Percentiles rank a stretch among this genome's conserved stretches.
These are phyloP conservation scores for Apophysomyces sp. DNA, from an alignment of 371 early-diverging fungal species.

Conservation along the genomic window DNA sequence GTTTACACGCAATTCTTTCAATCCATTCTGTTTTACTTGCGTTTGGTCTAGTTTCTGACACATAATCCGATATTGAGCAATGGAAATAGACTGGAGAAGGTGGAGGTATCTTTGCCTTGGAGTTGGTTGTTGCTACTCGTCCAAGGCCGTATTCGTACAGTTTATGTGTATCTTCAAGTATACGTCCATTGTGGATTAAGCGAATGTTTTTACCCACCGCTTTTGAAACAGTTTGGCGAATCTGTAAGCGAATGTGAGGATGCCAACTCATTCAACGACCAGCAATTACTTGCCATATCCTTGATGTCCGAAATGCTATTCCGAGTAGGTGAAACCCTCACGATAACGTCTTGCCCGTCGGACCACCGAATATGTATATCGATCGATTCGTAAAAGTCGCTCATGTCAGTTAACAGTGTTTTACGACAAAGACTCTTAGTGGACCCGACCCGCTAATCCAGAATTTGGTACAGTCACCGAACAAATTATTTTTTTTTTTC, in stretches of 20 bases:
- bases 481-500: too few relatives aligned
- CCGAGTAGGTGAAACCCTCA: conserved; percentile 11
- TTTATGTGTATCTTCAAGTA: conserved; percentile 19
- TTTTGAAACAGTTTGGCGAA: conserved; percentile 22
- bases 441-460: too few relatives aligned
- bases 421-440: too few relatives aligned
- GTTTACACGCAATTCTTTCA: neutral
- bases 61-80: conserved; percentile 22
- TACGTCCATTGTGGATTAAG: conserved; percentile 40
- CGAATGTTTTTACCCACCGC: conserved; percentile 35
- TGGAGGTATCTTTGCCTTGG: conserved; percentile 20
- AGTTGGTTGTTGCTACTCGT: conserved; percentile 7
- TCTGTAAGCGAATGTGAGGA: conserved; percentile 14
- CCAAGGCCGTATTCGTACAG: conserved; percentile 21
- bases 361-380: conserved; percentile 20
- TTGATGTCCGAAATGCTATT: conserved; percentile 33
- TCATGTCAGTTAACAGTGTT: too few relatives aligned
- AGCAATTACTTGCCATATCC: conserved; percentile 25
- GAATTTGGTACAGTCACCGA: too few relatives aligned
- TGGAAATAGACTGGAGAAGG: conserved; percentile 17
- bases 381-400: conserved; percentile 11
- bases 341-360: conserved; percentile 25
- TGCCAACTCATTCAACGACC: neutral
- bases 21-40: neutral
- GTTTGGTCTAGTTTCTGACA: neutral